phyloP scores from a whole-genome alignment of 2,329 filamentous ascomycete species.

The Venturia pyrina region DNA sequence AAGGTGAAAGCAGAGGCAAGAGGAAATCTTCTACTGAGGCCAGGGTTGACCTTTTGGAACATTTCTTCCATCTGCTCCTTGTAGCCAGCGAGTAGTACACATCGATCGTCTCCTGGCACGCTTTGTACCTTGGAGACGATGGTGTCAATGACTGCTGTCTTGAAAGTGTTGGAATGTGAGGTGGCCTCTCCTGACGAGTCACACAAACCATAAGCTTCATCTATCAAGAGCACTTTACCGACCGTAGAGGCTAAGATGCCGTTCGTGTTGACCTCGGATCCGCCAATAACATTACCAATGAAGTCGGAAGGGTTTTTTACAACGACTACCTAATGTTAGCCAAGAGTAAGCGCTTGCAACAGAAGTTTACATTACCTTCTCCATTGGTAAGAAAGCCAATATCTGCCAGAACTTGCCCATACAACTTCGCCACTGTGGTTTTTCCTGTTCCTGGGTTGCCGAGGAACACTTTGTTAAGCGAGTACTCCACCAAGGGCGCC shows the following conservation, averaged over 20 bases:
- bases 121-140: constrained; percentile 66
- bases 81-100: constrained; percentile 63
- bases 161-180: constrained; percentile 38
- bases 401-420: constrained; percentile 57
- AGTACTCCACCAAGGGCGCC: constrained; percentile 47
- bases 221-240: constrained; percentile 71
- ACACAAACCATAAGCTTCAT: constrained; percentile 65
- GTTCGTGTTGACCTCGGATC: constrained; percentile 63
- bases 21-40: constrained; percentile 56
- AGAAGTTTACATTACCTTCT: constrained; percentile 39
- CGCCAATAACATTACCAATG: constrained; percentile 51
- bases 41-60: constrained; percentile 66
- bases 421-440: constrained; percentile 64
- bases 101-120: constrained; percentile 59
- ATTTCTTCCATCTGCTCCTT: constrained; percentile 59
- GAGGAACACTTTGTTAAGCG: constrained; percentile 59
- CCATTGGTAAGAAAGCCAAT: constrained; percentile 58
- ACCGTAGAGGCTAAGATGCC: constrained; percentile 54
- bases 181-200: constrained; percentile 22
- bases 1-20: constrained; percentile 55
- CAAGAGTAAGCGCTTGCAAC: too few species aligned
- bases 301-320: constrained; percentile 68
- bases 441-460: constrained; percentile 69
- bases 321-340: constrained; percentile 41
- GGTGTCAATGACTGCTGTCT: constrained; percentile 59